These are phyloP conservation scores for Tuber indicum DNA, from an alignment of 495 filamentous ascomycete genomes.

Conservation along the genomic window DNA sequence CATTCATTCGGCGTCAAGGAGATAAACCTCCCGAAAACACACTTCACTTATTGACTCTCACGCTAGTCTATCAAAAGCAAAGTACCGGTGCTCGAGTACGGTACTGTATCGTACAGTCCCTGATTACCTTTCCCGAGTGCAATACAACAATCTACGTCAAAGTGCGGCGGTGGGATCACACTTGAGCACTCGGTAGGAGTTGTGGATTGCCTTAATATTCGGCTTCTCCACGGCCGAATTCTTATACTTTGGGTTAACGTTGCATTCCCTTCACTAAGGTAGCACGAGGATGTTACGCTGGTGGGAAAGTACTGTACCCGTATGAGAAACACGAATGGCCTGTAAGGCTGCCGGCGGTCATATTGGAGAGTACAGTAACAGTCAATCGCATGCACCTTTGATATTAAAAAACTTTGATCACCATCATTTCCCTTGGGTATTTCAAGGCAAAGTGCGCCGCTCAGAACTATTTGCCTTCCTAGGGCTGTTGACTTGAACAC, in stretches of 20 bases:
- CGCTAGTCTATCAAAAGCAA: no score
- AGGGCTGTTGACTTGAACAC: background rate
- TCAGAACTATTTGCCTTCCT: background rate
- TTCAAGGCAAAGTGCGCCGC: background rate
- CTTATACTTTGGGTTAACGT: background rate
- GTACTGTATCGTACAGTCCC: background rate
- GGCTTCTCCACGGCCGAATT: background rate
- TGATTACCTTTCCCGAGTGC: background rate
- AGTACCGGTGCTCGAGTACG: background rate
- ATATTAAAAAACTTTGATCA: background rate
- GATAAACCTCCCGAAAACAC: background rate
- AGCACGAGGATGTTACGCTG: background rate
- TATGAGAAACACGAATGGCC: background rate
- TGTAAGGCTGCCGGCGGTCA: no score
- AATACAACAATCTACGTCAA: background rate
- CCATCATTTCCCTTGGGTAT: background rate
- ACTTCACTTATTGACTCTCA: background rate
- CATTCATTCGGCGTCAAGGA: background rate
- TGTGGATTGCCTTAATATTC: background rate
- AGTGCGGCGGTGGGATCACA: background rate
- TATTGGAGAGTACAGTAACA: background rate
- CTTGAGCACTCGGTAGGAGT: background rate
- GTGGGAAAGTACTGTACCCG: background rate
- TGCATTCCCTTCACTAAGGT: background rate
- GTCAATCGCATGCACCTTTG: background rate